phyloP scores from a whole-genome alignment of 2,329 filamentous ascomycete species.

The Dothistroma pini region DNA sequence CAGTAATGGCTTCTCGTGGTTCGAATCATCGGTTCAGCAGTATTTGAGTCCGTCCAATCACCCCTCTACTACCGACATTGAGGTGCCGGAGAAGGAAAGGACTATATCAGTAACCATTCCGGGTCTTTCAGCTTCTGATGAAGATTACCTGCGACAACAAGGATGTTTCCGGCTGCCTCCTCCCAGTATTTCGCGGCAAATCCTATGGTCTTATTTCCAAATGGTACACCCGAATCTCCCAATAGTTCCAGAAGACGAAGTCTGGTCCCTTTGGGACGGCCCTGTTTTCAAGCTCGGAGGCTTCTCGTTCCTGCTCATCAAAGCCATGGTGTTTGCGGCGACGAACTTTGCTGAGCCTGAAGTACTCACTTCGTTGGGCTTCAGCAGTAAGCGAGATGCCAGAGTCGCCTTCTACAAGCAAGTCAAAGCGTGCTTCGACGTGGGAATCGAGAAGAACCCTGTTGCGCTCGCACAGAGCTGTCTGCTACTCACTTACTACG shows the following conservation, averaged over 20 bases:
- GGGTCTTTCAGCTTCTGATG: constrained; percentile 13
- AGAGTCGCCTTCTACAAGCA: constrained; percentile 7
- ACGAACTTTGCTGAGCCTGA: constrained; percentile 1
- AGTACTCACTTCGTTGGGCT: constrained; percentile 4
- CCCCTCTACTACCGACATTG: background rate
- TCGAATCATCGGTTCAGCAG: background rate
- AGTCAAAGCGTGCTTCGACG: constrained; percentile 9
- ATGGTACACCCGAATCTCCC: constrained; percentile 22
- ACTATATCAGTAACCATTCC: constrained; percentile 8
- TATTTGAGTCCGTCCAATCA: constrained; percentile 1
- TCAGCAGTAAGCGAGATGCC: constrained; percentile 11
- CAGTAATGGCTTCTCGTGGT: background rate
- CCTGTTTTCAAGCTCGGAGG: constrained; percentile 14
- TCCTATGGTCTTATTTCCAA: constrained; percentile 20
- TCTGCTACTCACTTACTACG: constrained; percentile 9
- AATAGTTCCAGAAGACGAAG: constrained; percentile 18
- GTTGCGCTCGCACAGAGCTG: constrained; percentile 8
- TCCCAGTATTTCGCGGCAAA: constrained; percentile 12
- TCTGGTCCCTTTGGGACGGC: constrained; percentile 20
- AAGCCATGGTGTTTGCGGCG: constrained; percentile 21
- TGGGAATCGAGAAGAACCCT: constrained; percentile 8
- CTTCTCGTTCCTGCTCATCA: constrained; percentile 16
- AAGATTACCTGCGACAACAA: constrained; percentile 18
- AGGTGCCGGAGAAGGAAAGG: background rate
- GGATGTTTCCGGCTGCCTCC: constrained; percentile 21